A percentile compares a stretch with the other conserved stretches of the same genome.
phyloP scores from a whole-genome alignment of 2,329 filamentous ascomycete genomes.

The Phaeosphaeriaceae sp. region DNA sequence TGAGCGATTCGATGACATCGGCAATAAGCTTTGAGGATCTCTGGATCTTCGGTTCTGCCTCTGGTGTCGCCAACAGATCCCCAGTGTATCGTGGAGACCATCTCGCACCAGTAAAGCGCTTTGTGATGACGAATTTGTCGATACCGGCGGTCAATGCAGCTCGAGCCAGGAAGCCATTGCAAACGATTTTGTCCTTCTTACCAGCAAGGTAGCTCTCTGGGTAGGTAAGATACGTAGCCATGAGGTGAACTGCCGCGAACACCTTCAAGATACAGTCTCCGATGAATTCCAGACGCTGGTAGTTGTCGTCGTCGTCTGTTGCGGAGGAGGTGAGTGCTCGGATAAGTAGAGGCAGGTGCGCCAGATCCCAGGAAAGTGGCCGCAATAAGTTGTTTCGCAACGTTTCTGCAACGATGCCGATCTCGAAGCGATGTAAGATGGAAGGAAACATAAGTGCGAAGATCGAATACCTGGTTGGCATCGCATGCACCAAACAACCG shows the following conservation, averaged over 20 bases:
- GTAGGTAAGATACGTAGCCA: slow-evolving; percentile 66
- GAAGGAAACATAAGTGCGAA: slow-evolving; percentile 72
- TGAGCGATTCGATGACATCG: slow-evolving; percentile 84
- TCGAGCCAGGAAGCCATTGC: slow-evolving; percentile 74
- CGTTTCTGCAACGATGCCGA: slow-evolving; percentile 66
- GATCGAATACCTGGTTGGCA: slow-evolving; percentile 56
- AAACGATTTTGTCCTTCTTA: slow-evolving; percentile 73
- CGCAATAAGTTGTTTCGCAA: slow-evolving; percentile 64
- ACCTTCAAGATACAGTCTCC: slow-evolving; percentile 86
- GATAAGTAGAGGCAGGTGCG: slow-evolving; percentile 62
- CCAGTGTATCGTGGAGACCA: slow-evolving; percentile 73
- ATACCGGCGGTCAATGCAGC: slow-evolving; percentile 70
- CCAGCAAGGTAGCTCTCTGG: slow-evolving; percentile 78
- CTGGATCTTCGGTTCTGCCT: slow-evolving; percentile 37
- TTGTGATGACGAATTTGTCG: slow-evolving; percentile 74
- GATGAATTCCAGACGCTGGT: slow-evolving; percentile 85
- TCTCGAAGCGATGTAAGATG: slow-evolving; percentile 73
- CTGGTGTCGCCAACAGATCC: slow-evolving; percentile 44
- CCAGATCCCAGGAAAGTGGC: slow-evolving; percentile 57
- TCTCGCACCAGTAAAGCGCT: slow-evolving; percentile 70
- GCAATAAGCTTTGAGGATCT: slow-evolving; percentile 82
- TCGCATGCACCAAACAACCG: slow-evolving; percentile 56
- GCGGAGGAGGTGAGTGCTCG: slow-evolving; percentile 74
- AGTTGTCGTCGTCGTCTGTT: slow-evolving; percentile 69
- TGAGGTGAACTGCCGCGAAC: slow-evolving; percentile 70